A percentile compares a stretch with the other conserved stretches of the same genome.
phyloP scores from a whole-genome alignment of 2,329 filamentous ascomycete species.

The Colletotrichum musae region DNA sequence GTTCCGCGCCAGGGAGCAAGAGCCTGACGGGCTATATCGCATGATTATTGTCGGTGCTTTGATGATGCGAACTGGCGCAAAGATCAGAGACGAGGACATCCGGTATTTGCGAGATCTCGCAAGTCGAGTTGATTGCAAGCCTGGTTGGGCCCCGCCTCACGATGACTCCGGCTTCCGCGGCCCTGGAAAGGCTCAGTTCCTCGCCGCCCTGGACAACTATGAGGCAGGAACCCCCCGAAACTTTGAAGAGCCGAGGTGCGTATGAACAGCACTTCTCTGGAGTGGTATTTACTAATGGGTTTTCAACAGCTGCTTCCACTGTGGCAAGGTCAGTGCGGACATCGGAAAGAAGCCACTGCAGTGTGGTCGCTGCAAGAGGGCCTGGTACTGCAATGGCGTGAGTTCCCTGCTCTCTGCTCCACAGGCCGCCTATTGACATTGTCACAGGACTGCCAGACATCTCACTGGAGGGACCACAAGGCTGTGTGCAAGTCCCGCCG shows the following conservation, averaged over 20 bases:
- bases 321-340: constrained; percentile 43
- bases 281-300: neutral
- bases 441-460: constrained; percentile 14
- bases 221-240: constrained; percentile 41
- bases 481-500: too few species aligned
- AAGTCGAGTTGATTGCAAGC: constrained; percentile 24
- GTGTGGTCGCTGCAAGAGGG: constrained; percentile 39
- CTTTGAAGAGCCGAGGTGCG: constrained; percentile 40
- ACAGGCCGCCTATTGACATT: neutral
- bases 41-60: constrained; percentile 43
- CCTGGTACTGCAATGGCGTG: constrained; percentile 43
- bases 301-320: constrained; percentile 43
- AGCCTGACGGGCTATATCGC: constrained; percentile 36
- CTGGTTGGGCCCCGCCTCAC: neutral
- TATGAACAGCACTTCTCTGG: neutral
- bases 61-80: constrained; percentile 46
- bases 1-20: constrained; percentile 10
- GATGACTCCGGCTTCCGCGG: constrained; percentile 40
- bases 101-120: constrained; percentile 41
- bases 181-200: constrained; percentile 42
- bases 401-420: neutral
- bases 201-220: constrained; percentile 45
- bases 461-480: constrained; percentile 20
- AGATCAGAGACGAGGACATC: constrained; percentile 42
- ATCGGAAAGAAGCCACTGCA: constrained; percentile 22